Evolutionary conservation across 1,284 basidiomycete species (phyloP).

Genomic region (Omphalotus olearius): DNA sequence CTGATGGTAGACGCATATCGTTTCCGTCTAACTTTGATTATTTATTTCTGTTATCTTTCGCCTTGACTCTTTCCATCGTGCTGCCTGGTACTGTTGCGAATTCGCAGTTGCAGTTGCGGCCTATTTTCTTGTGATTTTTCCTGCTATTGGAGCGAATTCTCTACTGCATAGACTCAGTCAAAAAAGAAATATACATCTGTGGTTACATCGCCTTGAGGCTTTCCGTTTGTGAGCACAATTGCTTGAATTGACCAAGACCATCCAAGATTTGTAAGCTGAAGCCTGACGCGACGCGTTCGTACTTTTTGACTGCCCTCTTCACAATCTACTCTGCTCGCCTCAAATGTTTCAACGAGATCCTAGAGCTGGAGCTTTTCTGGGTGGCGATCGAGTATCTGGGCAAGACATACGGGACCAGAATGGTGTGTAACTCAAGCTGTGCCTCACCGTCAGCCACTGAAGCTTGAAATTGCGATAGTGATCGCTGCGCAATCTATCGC

Average conservation of each 20-base stretch:
- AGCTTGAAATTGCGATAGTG: constrained; percentile 46
- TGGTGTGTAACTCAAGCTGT: constrained; percentile 49
- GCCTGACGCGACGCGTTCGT: background rate
- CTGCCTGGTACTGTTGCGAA: too few relatives aligned
- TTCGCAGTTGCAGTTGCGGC: background rate
- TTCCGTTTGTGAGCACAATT: too few relatives aligned
- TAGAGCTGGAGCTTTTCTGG: constrained; percentile 85
- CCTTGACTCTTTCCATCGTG: too few relatives aligned
- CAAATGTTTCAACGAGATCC: constrained; percentile 84
- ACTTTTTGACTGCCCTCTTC: background rate
- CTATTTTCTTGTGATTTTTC: too few relatives aligned
- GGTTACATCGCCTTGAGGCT: too few relatives aligned
- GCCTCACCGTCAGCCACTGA: background rate
- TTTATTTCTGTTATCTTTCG: too few relatives aligned
- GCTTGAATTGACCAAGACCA: too few relatives aligned
- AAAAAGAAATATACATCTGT: too few relatives aligned
- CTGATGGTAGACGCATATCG: too few relatives aligned
- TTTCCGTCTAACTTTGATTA: too few relatives aligned
- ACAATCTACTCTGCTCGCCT: background rate
- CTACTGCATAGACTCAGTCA: too few relatives aligned
- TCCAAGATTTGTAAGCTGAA: constrained; percentile 17
- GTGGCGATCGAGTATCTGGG: constrained; percentile 90
- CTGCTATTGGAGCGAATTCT: too few relatives aligned
- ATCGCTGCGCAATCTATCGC: constrained; percentile 95
- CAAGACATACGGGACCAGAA: constrained; percentile 97